These are phyloP conservation scores for Dioscorea dumetorum DNA, from an alignment of 106 monocot species.

Conservation along the genomic window DNA sequence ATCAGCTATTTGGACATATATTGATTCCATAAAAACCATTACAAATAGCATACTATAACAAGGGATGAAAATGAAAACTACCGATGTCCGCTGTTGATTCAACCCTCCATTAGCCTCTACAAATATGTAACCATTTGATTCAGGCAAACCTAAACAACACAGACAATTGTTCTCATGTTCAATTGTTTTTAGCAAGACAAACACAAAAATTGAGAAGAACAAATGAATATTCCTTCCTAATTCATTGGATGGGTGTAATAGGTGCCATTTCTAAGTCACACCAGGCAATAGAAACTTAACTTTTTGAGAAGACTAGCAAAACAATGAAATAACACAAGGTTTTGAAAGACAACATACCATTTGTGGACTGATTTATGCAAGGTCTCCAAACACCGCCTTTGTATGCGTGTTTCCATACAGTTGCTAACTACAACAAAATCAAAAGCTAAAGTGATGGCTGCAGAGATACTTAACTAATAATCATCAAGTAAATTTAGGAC, in stretches of 20 bases:
- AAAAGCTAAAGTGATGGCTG: slow-evolving; percentile 16
- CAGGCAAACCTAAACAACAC: slow-evolving; percentile 44
- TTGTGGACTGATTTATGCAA: slow-evolving; percentile 47
- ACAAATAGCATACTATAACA: neutral
- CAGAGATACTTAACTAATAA: neutral
- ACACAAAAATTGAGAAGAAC: too few relatives aligned
- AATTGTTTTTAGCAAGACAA: too few relatives aligned
- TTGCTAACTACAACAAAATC: slow-evolving; percentile 62
- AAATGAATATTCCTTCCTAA: too few relatives aligned
- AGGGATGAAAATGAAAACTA: slow-evolving; percentile 19
- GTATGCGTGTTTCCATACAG: slow-evolving; percentile 75
- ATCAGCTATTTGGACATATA: slow-evolving; percentile 1
- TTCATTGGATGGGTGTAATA: too few relatives aligned
- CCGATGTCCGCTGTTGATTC: slow-evolving; percentile 96
- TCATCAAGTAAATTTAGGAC: too few relatives aligned
- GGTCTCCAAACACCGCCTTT: slow-evolving; percentile 78
- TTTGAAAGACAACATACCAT: slow-evolving; percentile 30
- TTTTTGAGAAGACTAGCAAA: too few relatives aligned
- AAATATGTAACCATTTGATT: slow-evolving; percentile 96
- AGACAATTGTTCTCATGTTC: neutral
- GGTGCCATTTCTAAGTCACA: too few relatives aligned
- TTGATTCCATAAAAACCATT: neutral
- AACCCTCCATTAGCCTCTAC: slow-evolving; percentile 99
- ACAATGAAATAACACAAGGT: too few relatives aligned
- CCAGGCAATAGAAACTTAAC: too few relatives aligned